Evolutionary conservation across 176 grass and related monocot species (phyloP).

Genomic region (Metroxylon sagu): DNA sequence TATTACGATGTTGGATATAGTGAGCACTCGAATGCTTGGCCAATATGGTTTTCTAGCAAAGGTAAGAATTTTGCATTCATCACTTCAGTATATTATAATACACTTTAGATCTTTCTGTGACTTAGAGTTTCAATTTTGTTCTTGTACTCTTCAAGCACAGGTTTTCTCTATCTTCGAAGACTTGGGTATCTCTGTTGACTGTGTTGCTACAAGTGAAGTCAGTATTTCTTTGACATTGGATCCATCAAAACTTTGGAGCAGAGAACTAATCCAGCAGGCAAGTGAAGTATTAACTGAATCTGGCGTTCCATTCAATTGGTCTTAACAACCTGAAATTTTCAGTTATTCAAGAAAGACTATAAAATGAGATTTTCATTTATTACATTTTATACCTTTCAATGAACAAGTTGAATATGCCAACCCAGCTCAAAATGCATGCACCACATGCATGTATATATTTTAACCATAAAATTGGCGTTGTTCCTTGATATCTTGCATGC

Average conservation of each 20-base stretch:
- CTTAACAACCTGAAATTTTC: no score
- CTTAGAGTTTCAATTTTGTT: not conserved
- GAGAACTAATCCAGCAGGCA: constrained; percentile 79
- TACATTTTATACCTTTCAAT: not conserved
- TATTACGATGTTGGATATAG: constrained; percentile 92
- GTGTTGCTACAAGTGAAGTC: constrained; percentile 93
- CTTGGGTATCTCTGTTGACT: constrained; percentile 88
- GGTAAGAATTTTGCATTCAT: constrained; percentile 23
- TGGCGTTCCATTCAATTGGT: not conserved
- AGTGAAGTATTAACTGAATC: constrained; percentile 16
- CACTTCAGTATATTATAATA: no score
- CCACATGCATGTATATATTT: no score
- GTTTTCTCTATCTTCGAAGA: constrained; percentile 96
- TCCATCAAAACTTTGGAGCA: constrained; percentile 77
- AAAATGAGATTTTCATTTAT: not conserved
- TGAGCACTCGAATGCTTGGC: constrained; percentile 92
- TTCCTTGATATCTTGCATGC: no score
- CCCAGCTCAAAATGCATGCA: no score
- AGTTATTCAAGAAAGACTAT: no score
- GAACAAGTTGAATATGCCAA: no score
- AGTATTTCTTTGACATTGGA: constrained; percentile 89
- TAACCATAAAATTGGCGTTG: no score
- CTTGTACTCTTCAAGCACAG: constrained; percentile 22
- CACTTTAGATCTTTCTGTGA: no score
- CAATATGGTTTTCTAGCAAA: constrained; percentile 94